Evolutionary conservation across 192 early-diverging fungal genomes (phyloP).

Genomic region (Podila minutissima): DNA sequence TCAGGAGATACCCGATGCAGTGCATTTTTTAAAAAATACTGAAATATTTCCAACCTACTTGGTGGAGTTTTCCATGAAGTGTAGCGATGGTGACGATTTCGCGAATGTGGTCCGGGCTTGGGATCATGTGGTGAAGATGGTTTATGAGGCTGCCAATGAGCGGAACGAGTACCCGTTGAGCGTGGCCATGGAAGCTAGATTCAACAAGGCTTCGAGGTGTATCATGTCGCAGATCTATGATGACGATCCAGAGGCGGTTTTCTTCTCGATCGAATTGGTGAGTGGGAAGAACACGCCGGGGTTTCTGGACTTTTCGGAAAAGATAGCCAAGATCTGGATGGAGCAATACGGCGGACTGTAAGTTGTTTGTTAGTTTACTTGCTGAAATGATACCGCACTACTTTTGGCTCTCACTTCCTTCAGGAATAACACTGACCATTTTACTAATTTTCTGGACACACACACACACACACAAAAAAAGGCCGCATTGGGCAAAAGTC

Average conservation of each 20-base stretch:
- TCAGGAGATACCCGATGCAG: constrained; percentile 10
- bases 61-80: constrained; percentile 12
- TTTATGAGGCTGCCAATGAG: constrained; percentile 6
- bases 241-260: constrained; percentile 8
- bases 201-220: constrained; percentile 11
- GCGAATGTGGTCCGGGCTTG: constrained; percentile 1
- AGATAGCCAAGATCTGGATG: constrained; percentile 4
- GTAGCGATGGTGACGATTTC: constrained; percentile 4
- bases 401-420: constrained; percentile 3
- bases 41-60: constrained; percentile 7
- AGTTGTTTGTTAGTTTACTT: constrained; percentile 8
- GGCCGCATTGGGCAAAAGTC: constrained; percentile 15
- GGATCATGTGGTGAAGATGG: constrained; percentile 8
- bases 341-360: constrained; percentile 20
- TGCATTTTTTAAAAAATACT: constrained; percentile 4
- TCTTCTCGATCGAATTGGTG: constrained; percentile 9
- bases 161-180: constrained; percentile 11
- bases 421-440: constrained; percentile 3
- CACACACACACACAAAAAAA: no score
- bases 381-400: no score
- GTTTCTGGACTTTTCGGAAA: constrained; percentile 7
- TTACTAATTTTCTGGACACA: constrained; percentile 11
- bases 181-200: constrained; percentile 10
- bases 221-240: constrained; percentile 20
- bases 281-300: constrained; percentile 4